These are phyloP conservation scores for Xylaria venustula DNA, from an alignment of 495 filamentous ascomycete species.

Conservation along the genomic window DNA sequence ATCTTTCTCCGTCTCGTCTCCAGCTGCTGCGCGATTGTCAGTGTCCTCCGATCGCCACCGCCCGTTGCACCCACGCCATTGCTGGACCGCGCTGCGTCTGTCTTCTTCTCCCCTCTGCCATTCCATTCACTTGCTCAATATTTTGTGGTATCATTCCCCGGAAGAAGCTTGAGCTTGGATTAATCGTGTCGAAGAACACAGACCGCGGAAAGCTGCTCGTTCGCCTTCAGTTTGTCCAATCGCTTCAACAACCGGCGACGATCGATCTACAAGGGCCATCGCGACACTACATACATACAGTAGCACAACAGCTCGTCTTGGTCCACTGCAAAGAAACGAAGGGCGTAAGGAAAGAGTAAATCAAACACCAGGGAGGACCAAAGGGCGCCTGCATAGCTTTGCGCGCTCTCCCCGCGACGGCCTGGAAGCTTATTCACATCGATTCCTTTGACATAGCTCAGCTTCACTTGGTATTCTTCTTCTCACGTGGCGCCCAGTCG, in stretches of 20 bases:
- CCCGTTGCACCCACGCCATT: background rate
- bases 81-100: background rate
- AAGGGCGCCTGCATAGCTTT: background rate
- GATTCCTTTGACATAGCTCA: background rate
- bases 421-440: background rate
- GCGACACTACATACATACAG: background rate
- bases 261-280: background rate
- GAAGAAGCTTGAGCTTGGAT: background rate
- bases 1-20: conserved; percentile 5
- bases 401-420: background rate
- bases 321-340: background rate
- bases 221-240: background rate
- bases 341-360: background rate
- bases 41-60: background rate
- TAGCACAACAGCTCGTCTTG: background rate
- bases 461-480: background rate
- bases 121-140: background rate
- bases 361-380: too few species aligned
- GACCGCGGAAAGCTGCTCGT: background rate
- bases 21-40: background rate
- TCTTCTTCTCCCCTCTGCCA: background rate
- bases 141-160: too few species aligned
- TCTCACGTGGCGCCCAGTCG: background rate
- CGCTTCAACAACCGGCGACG: background rate
- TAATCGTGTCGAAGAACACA: background rate